Conservation (phyloP, 345 rosid species). For the Acer negundo region DNA sequence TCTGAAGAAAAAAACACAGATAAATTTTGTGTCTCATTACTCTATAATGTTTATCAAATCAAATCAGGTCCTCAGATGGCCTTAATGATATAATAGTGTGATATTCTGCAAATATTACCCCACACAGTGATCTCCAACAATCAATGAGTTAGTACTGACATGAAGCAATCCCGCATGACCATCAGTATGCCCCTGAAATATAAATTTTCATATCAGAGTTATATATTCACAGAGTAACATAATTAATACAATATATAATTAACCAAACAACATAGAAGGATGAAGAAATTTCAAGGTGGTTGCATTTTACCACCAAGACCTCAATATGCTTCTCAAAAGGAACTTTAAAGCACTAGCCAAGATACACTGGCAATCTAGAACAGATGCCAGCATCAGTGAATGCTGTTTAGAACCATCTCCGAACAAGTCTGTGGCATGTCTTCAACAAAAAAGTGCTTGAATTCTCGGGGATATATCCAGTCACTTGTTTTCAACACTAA, state of each 20-base stretch:
- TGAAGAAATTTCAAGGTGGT: background rate
- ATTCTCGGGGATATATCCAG: background rate
- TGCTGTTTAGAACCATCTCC: background rate
- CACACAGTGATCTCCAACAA: conserved; percentile 91
- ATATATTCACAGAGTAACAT: background rate
- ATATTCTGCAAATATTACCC: conserved; percentile 59
- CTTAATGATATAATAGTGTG: background rate
- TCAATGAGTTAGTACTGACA: conserved; percentile 60
- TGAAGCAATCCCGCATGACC: conserved; percentile 83
- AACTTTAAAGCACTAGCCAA: background rate
- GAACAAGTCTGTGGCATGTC: background rate
- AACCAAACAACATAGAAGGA: background rate
- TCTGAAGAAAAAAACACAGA: conserved; percentile 44
- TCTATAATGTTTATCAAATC: background rate
- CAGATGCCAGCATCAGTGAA: background rate
- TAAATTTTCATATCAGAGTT: conserved; percentile 10
- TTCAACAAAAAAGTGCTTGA: background rate
- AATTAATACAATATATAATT: background rate
- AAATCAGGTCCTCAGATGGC: conserved; percentile 7
- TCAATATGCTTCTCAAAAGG: background rate
- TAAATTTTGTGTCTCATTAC: background rate
- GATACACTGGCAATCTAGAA: background rate
- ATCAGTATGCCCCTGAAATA: conserved; percentile 88
- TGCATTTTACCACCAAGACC: background rate
- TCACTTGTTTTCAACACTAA: background rate